These are phyloP conservation scores for Coemansia sp. DNA, from an alignment of 192 early-diverging fungal species.

Conservation along the genomic window DNA sequence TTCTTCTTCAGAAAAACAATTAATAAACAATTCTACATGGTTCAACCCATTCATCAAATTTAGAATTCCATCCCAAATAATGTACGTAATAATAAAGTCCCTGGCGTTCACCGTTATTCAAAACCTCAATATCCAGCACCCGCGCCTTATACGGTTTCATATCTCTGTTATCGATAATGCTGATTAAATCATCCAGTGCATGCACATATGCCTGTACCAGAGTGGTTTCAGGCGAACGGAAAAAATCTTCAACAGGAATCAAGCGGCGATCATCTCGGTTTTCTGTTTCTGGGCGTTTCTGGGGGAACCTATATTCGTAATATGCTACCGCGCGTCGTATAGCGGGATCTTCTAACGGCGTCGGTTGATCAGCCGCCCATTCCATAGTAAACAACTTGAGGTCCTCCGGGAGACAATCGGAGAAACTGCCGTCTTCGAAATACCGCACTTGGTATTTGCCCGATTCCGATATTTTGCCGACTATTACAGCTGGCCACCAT, in stretches of 20 bases:
- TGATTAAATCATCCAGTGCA: constrained; percentile 9
- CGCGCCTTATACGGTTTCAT: constrained; percentile 32
- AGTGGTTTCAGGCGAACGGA: not conserved
- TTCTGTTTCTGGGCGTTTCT: not conserved
- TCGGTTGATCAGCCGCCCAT: not conserved
- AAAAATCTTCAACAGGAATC: not conserved
- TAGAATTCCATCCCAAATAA: constrained; percentile 38
- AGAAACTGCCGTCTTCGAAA: constrained; percentile 50
- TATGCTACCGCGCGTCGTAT: constrained; percentile 49
- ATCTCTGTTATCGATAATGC: constrained; percentile 37
- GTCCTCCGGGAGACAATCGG: constrained; percentile 34
- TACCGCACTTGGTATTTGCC: constrained; percentile 35
- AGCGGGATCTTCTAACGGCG: constrained; percentile 19
- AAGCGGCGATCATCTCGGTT: not conserved
- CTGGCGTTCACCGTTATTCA: constrained; percentile 16
- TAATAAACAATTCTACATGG: constrained; percentile 43
- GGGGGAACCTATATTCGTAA: constrained; percentile 44
- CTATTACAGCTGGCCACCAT: constrained; percentile 54
- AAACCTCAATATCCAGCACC: constrained; percentile 23
- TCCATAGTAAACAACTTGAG: constrained; percentile 30
- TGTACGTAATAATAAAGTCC: constrained; percentile 51
- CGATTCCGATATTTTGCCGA: constrained; percentile 7
- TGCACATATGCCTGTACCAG: constrained; percentile 27
- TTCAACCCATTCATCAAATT: constrained; percentile 50
- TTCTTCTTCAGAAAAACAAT: not conserved